Conservation (phyloP, 441 rosid species). For the Lepidium campestre region DNA sequence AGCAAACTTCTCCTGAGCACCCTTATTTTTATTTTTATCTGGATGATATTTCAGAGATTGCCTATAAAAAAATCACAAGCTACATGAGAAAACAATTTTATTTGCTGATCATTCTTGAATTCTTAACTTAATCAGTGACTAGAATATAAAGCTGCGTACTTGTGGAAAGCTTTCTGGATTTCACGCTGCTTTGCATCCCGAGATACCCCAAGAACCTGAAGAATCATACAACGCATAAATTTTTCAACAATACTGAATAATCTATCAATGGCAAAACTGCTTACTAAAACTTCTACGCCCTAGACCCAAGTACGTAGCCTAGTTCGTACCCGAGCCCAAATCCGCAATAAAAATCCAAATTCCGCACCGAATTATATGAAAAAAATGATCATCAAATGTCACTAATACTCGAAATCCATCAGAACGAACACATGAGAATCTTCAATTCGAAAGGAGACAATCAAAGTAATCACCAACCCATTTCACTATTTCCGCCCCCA, state of each 20-base stretch:
- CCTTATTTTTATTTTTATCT: slow-evolving; percentile 80
- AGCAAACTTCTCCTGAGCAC: slow-evolving; percentile 82
- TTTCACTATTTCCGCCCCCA: background rate
- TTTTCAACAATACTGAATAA: background rate
- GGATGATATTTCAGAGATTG: slow-evolving; percentile 85
- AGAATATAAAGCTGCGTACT: slow-evolving; percentile 36
- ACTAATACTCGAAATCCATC: background rate
- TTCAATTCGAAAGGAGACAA: background rate
- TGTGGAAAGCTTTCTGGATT: slow-evolving; percentile 97
- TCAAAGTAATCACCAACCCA: background rate
- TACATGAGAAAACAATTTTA: background rate
- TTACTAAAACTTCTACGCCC: background rate
- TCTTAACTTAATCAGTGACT: background rate
- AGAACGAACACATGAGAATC: background rate
- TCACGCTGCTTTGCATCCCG: slow-evolving; percentile 76
- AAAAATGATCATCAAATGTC: background rate
- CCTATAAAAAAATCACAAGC: slow-evolving; percentile 32
- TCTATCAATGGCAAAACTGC: background rate
- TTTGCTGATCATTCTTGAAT: background rate
- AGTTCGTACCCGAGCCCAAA: background rate
- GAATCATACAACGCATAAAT: background rate
- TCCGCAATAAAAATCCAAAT: background rate
- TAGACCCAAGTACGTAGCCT: background rate
- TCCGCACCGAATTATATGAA: background rate
- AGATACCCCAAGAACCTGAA: slow-evolving; percentile 86